phyloP scores from a whole-genome alignment of 2,329 filamentous ascomycete genomes.

The Apiospora hydei region DNA sequence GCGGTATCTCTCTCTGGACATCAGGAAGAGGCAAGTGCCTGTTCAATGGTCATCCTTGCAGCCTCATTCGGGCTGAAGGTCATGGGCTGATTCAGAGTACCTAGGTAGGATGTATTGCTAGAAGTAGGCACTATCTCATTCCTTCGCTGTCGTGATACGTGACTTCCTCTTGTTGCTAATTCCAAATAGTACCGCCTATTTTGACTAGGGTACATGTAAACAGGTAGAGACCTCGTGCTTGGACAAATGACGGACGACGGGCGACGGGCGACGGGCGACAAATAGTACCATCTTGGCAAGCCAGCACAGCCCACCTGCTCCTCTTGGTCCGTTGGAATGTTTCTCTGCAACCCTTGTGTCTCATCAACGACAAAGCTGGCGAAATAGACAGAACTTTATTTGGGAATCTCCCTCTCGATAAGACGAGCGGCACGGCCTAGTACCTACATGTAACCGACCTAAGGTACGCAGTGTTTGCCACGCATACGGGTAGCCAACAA shows the following conservation, averaged over 20 bases:
- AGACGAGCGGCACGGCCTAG: neutral
- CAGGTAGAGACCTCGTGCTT: neutral
- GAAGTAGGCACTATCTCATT: too few relatives aligned
- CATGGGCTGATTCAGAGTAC: too few relatives aligned
- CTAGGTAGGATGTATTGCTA: too few relatives aligned
- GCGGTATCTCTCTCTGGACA: neutral
- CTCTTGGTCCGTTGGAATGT: neutral
- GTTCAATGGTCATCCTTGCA: neutral
- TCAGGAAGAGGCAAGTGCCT: neutral
- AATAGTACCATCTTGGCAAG: slow-evolving; percentile 8
- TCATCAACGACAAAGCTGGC: neutral
- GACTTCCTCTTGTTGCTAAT: too few relatives aligned
- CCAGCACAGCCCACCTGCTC: slow-evolving; percentile 18
- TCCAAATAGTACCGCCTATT: neutral
- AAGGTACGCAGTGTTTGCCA: neutral
- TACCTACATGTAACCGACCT: neutral
- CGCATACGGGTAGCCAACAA: neutral
- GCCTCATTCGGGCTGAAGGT: too few relatives aligned
- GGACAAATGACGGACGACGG: neutral
- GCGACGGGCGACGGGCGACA: neutral
- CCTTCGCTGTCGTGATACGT: too few relatives aligned
- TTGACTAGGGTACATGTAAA: neutral
- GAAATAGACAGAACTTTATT: neutral
- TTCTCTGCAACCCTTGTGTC: neutral
- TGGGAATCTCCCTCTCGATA: neutral